A percentile compares a stretch with the other conserved stretches of the same genome.
Conservation (phyloP, 1,139 yeast genomes). For the Chernovozyma aurita region DNA sequence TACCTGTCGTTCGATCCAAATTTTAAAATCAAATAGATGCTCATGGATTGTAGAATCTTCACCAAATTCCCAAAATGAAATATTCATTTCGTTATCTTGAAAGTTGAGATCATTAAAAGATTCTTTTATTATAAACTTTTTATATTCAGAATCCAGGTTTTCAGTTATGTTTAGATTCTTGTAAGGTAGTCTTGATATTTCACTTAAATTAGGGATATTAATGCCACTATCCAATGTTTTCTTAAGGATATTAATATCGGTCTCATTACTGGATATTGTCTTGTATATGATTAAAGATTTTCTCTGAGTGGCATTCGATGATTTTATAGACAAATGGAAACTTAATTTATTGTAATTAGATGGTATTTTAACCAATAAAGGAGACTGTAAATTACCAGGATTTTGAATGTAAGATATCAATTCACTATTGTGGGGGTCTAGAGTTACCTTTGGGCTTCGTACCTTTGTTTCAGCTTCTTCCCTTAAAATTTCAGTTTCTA, state of each 20-base stretch:
- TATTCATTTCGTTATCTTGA: conserved; percentile 19
- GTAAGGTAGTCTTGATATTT: conserved; percentile 23
- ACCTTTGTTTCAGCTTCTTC: too few relatives aligned
- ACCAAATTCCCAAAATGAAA: conserved; percentile 29
- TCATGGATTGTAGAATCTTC: conserved; percentile 3
- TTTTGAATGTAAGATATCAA: conserved; percentile 4
- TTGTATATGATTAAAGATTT: conserved; percentile 29
- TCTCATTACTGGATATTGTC: conserved; percentile 9
- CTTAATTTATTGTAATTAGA: conserved; percentile 20
- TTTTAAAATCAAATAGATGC: conserved; percentile 23
- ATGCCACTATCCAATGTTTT: conserved; percentile 5
- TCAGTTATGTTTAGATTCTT: conserved; percentile 12
- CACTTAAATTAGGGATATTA: background rate
- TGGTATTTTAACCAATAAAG: conserved; percentile 27
- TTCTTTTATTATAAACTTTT: conserved; percentile 31
- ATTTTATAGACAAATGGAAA: conserved; percentile 22
- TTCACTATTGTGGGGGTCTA: too few relatives aligned
- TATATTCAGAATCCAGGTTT: conserved; percentile 13
- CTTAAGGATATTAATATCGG: conserved; percentile 10
- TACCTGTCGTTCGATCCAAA: conserved; percentile 22
- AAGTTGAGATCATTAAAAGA: conserved; percentile 16
- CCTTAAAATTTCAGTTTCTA: too few relatives aligned
- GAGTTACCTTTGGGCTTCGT: too few relatives aligned
- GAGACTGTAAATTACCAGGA: conserved; percentile 11
- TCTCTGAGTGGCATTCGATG: conserved; percentile 5